Conservation (phyloP, 2,329 filamentous ascomycete species). For the Amylocarpus encephaloides region DNA sequence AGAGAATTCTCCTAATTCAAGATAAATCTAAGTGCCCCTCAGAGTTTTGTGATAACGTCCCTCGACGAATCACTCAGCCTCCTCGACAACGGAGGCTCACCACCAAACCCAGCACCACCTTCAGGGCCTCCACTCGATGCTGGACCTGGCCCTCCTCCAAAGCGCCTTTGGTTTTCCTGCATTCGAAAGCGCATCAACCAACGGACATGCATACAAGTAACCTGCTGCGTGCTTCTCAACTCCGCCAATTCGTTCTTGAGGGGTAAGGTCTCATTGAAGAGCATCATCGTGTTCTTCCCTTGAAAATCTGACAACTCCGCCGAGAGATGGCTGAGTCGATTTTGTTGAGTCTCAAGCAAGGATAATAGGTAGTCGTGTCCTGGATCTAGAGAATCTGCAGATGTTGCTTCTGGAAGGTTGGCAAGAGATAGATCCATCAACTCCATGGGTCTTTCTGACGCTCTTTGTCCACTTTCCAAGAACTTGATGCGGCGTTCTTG, state of each 20-base stretch:
- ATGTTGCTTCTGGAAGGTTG: conserved; percentile 21
- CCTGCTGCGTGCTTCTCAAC: conserved; percentile 30
- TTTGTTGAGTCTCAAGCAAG: conserved; percentile 46
- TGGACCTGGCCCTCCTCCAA: conserved; percentile 13
- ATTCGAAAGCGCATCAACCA: conserved; percentile 32
- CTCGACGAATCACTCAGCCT: conserved; percentile 22
- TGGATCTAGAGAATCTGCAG: conserved; percentile 30
- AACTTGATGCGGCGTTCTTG: conserved; percentile 39
- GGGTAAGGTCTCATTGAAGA: conserved; percentile 55
- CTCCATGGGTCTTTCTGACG: conserved; percentile 23
- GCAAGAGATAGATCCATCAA: conserved; percentile 24
- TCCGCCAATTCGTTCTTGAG: conserved; percentile 59
- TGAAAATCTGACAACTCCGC: conserved; percentile 53
- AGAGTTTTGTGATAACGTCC: conserved; percentile 25
- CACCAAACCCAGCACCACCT: conserved; percentile 12
- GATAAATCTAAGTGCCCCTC: background rate
- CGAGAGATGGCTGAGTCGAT: conserved; percentile 50
- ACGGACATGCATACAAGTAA: conserved; percentile 32
- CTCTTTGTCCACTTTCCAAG: conserved; percentile 33
- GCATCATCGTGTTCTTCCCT: conserved; percentile 53
- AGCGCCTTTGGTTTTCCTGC: conserved; percentile 26
- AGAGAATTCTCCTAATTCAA: too few relatives aligned
- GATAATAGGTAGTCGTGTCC: conserved; percentile 40
- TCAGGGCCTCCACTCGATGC: conserved; percentile 13
- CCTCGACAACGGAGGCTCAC: conserved; percentile 8